Percentiles rank a stretch among this genome's conserved stretches.
phyloP scores from a whole-genome alignment of 1,284 basidiomycete genomes.

The Naganishia sp. region DNA sequence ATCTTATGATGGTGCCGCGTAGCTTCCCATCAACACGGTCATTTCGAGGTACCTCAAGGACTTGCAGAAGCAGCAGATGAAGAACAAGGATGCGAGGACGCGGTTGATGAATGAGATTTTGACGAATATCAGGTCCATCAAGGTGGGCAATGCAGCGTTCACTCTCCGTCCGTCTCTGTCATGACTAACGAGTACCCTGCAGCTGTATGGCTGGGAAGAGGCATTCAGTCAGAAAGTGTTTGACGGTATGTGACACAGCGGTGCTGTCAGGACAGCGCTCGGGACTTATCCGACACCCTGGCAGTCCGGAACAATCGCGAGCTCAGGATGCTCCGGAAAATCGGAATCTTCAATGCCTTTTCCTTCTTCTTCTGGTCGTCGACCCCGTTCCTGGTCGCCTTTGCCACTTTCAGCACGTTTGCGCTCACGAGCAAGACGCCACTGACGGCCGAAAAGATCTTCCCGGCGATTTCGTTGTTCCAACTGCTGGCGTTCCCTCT shows the following conservation, averaged over 20 bases:
- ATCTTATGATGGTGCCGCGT: neutral
- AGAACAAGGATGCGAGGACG: conserved; percentile 66
- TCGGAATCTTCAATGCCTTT: conserved; percentile 65
- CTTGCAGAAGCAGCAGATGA: conserved; percentile 87
- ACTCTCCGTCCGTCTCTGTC: too few species aligned
- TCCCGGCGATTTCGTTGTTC: conserved; percentile 91
- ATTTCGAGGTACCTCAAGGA: conserved; percentile 74
- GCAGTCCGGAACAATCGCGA: conserved; percentile 83
- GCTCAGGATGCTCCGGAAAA: conserved; percentile 74
- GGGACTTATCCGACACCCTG: conserved; percentile 62
- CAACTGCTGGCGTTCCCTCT: conserved; percentile 86
- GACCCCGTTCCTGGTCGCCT: conserved; percentile 69
- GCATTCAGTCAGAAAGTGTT: conserved; percentile 60
- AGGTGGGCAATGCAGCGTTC: conserved; percentile 54
- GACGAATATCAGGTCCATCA: conserved; percentile 79
- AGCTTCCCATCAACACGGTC: conserved; percentile 70
- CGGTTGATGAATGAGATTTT: conserved; percentile 64
- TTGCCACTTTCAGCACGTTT: conserved; percentile 79
- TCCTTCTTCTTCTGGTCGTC: conserved; percentile 47
- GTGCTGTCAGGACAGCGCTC: too few species aligned
- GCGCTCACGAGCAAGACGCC: conserved; percentile 68
- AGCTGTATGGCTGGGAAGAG: conserved; percentile 67
- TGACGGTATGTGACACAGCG: neutral
- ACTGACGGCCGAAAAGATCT: conserved; percentile 86
- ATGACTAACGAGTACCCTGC: neutral